Evolutionary conservation across 805 yeast species (phyloP).

Genomic region (Barnettozyma populi): DNA sequence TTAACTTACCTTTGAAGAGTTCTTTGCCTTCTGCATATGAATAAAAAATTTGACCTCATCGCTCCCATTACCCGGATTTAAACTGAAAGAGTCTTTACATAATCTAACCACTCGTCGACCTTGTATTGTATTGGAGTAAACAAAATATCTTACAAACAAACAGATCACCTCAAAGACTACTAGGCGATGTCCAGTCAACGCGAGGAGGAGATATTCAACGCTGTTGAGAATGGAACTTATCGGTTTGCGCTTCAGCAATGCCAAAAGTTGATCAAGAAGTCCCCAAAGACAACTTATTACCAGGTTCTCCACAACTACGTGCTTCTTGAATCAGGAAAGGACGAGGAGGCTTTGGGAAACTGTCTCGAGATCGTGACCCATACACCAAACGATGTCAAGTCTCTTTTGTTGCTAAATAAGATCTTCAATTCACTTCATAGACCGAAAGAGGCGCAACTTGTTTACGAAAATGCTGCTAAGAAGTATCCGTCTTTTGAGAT

Average conservation of each 20-base stretch:
- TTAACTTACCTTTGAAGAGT: background rate
- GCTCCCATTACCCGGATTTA: slow-evolving; percentile 4
- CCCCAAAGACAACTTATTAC: slow-evolving; percentile 53
- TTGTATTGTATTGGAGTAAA: no score
- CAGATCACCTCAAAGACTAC: background rate
- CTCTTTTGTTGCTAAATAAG: slow-evolving; percentile 43
- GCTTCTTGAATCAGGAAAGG: slow-evolving; percentile 28
- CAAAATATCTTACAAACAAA: no score
- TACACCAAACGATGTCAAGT: slow-evolving; percentile 48
- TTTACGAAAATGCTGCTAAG: slow-evolving; percentile 54
- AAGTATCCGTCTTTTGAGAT: slow-evolving; percentile 48
- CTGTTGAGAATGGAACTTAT: slow-evolving; percentile 49
- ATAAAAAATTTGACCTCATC: slow-evolving; percentile 12
- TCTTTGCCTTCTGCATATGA: background rate
- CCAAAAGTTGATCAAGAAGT: slow-evolving; percentile 42
- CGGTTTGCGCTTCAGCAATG: slow-evolving; percentile 47
- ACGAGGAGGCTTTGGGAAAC: slow-evolving; percentile 25
- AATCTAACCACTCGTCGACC: background rate
- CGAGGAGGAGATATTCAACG: slow-evolving; percentile 33
- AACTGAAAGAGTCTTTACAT: background rate
- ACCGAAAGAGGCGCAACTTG: slow-evolving; percentile 37
- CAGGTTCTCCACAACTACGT: slow-evolving; percentile 30
- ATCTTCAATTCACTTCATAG: slow-evolving; percentile 38
- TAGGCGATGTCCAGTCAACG: slow-evolving; percentile 23
- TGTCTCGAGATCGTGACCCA: slow-evolving; percentile 22